Conservation (phyloP, 2,329 filamentous ascomycete genomes). For the Penicillium sp. region DNA sequence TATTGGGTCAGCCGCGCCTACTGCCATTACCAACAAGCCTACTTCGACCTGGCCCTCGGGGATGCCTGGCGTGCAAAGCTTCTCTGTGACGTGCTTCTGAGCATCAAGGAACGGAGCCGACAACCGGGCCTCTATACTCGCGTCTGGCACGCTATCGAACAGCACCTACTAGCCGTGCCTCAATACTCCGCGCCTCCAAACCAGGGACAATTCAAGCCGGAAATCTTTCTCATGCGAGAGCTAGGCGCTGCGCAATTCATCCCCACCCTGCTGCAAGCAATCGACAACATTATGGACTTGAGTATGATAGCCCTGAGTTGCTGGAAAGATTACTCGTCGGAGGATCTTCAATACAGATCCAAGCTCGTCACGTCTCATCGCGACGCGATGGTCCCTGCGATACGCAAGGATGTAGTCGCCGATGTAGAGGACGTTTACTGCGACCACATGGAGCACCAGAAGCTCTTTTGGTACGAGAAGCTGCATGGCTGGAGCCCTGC, state of each 20-base stretch:
- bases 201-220: conserved; percentile 5
- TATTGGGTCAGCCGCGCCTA: conserved; percentile 40
- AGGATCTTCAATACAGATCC: no score
- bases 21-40: conserved; percentile 33
- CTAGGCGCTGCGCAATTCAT: conserved; percentile 32
- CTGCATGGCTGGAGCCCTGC: conserved; percentile 21
- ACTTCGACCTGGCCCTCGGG: conserved; percentile 38
- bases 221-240: conserved; percentile 22
- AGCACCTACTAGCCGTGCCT: conserved; percentile 29
- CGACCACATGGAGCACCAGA: conserved; percentile 4
- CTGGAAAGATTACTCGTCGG: conserved; percentile 35
- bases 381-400: conserved; percentile 23
- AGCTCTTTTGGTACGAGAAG: conserved; percentile 28
- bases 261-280: conserved; percentile 27
- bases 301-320: conserved; percentile 31
- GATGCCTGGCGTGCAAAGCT: conserved; percentile 37
- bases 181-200: no score
- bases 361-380: no score
- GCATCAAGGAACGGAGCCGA: conserved; percentile 19
- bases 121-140: conserved; percentile 30
- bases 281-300: conserved; percentile 32
- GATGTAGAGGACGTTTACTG: conserved; percentile 3
- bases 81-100: conserved; percentile 32
- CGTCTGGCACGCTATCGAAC: conserved; percentile 34
- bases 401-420: conserved; percentile 13